Evolutionary conservation across 2,329 filamentous ascomycete species (phyloP).

Genomic region (Apiospora pterosperma): DNA sequence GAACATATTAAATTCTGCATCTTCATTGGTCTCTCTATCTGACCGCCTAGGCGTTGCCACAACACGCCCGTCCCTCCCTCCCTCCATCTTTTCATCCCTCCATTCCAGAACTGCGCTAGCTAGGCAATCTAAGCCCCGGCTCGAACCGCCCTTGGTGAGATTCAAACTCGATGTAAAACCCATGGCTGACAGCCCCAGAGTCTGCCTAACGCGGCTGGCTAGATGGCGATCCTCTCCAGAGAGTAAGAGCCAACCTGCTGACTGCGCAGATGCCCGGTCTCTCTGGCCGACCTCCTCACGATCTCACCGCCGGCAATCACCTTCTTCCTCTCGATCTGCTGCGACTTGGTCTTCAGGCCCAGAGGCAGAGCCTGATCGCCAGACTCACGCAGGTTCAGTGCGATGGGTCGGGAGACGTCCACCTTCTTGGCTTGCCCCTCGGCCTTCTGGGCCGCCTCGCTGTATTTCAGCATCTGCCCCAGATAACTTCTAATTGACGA

Average conservation of each 20-base stretch:
- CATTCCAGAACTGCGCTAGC: neutral
- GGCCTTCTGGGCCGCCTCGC: constrained; percentile 32
- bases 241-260: constrained; percentile 81
- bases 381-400: constrained; percentile 40
- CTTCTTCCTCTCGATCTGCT: constrained; percentile 50
- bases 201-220: constrained; percentile 14
- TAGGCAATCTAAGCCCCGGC: neutral
- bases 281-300: constrained; percentile 63
- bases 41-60: neutral
- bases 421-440: constrained; percentile 15
- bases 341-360: constrained; percentile 60
- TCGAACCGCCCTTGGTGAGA: too few relatives aligned
- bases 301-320: constrained; percentile 68
- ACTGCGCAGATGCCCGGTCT: constrained; percentile 74
- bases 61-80: neutral
- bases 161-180: neutral
- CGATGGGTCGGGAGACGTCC: constrained; percentile 41
- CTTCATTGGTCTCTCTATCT: neutral
- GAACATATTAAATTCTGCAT: neutral
- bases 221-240: constrained; percentile 72
- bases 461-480: constrained; percentile 64
- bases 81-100: neutral
- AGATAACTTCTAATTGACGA: constrained; percentile 62
- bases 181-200: neutral
- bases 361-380: constrained; percentile 59